These are phyloP conservation scores for Trichosporon faecale DNA, from an alignment of 1,284 basidiomycete genomes.

Conservation along the genomic window DNA sequence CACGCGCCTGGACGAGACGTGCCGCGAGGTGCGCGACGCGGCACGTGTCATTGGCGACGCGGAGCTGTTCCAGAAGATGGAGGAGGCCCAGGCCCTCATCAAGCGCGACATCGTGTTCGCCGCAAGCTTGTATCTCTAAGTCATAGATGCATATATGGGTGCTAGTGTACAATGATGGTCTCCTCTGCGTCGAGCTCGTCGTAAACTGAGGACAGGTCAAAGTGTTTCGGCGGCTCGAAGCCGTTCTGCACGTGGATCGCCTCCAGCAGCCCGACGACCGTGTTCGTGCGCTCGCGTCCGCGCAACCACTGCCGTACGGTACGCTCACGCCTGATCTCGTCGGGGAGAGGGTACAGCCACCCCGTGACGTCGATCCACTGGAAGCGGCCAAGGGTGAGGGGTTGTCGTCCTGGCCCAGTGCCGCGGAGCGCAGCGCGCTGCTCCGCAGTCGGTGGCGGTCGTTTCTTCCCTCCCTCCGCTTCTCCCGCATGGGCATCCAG, in stretches of 20 bases:
- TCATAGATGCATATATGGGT: slow-evolving; percentile 3
- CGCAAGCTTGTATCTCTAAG: slow-evolving; percentile 76
- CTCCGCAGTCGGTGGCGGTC: not conserved
- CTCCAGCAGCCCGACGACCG: not conserved
- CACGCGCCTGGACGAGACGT: slow-evolving; percentile 93
- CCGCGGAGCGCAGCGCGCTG: not conserved
- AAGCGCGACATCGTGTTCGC: slow-evolving; percentile 89
- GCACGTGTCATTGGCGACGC: slow-evolving; percentile 96
- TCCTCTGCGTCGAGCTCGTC: not conserved
- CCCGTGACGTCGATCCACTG: slow-evolving; percentile 6
- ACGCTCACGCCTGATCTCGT: not conserved
- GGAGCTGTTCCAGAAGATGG: slow-evolving; percentile 96
- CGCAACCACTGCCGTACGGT: not conserved
- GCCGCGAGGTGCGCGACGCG: slow-evolving; percentile 92
- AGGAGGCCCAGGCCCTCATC: slow-evolving; percentile 86
- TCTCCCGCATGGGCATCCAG: not conserved
- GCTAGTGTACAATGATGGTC: not conserved
- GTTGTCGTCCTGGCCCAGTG: not conserved
- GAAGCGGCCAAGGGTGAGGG: not conserved
- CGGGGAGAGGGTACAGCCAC: not conserved
- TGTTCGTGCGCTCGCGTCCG: not conserved
- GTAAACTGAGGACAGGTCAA: not conserved
- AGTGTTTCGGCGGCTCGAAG: not conserved
- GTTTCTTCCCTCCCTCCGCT: not conserved
- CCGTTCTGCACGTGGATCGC: not conserved